phyloP scores from a whole-genome alignment of 805 yeast species.

The Candida chauliodis region DNA sequence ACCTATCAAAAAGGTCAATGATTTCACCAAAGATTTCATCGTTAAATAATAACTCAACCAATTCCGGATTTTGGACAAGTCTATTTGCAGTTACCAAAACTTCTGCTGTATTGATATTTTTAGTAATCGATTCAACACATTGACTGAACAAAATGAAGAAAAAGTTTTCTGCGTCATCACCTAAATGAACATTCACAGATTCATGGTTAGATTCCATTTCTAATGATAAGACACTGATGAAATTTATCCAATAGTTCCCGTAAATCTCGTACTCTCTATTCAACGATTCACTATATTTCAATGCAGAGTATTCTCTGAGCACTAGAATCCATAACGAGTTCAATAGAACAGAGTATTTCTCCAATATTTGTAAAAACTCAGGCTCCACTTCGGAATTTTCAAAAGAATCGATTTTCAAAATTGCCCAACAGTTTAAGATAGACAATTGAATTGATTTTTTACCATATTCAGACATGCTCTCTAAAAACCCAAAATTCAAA shows the following conservation, averaged over 20 bases:
- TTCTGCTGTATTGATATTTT: slow-evolving; percentile 42
- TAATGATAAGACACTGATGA: slow-evolving; percentile 71
- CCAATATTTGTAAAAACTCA: slow-evolving; percentile 48
- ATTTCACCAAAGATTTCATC: slow-evolving; percentile 72
- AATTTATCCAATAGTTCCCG: slow-evolving; percentile 67
- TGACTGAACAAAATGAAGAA: slow-evolving; percentile 80
- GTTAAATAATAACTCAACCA: slow-evolving; percentile 58
- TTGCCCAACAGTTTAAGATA: slow-evolving; percentile 72
- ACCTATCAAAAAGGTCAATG: slow-evolving; percentile 70
- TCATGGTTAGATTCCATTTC: slow-evolving; percentile 50
- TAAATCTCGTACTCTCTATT: slow-evolving; percentile 46
- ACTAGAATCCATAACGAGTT: slow-evolving; percentile 78
- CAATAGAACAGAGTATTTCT: slow-evolving; percentile 55
- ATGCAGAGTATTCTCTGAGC: slow-evolving; percentile 68
- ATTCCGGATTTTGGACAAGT: slow-evolving; percentile 53
- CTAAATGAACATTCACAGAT: slow-evolving; percentile 43
- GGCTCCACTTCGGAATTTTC: slow-evolving; percentile 28
- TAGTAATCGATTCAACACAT: slow-evolving; percentile 70
- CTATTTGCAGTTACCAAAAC: slow-evolving; percentile 48
- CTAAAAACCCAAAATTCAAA: slow-evolving; percentile 55
- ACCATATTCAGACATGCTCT: slow-evolving; percentile 40
- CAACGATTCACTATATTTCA: slow-evolving; percentile 48
- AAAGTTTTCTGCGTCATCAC: slow-evolving; percentile 55
- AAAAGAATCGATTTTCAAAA: slow-evolving; percentile 32
- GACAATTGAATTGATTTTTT: slow-evolving; percentile 56